Conservation (phyloP, 2,329 filamentous ascomycete species). For the Penicillium sp. region DNA sequence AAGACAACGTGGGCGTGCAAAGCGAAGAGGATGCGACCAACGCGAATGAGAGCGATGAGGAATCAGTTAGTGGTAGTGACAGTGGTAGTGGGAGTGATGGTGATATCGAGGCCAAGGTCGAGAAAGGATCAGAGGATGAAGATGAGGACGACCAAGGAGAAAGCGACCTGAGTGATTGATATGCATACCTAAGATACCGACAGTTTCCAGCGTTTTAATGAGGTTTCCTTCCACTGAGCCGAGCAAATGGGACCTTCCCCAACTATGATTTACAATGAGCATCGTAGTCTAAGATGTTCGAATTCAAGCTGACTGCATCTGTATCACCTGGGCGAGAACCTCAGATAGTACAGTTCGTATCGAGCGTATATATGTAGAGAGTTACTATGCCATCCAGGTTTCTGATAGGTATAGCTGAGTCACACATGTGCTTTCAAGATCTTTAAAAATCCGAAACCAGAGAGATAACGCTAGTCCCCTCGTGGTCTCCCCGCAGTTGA, state of each 20-base stretch:
- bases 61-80: background rate
- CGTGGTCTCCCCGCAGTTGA: constrained; percentile 1
- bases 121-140: background rate
- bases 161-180: background rate
- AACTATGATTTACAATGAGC: background rate
- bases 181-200: background rate
- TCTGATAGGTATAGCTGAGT: background rate
- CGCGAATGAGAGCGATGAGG: background rate
- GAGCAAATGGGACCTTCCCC: background rate
- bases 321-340: background rate
- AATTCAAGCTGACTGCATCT: background rate
- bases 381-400: background rate
- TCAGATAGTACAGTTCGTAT: background rate
- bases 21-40: background rate
- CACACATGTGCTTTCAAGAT: background rate
- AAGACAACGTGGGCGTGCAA: background rate
- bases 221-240: background rate
- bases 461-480: background rate
- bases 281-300: background rate
- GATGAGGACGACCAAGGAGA: background rate
- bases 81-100: background rate
- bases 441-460: background rate
- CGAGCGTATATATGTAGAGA: background rate
- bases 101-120: background rate
- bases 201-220: background rate